A percentile compares a stretch with the other conserved stretches of the same genome.
Evolutionary conservation across 2,329 filamentous ascomycete genomes (phyloP).

Genomic region (Macroventuria anomochaeta): DNA sequence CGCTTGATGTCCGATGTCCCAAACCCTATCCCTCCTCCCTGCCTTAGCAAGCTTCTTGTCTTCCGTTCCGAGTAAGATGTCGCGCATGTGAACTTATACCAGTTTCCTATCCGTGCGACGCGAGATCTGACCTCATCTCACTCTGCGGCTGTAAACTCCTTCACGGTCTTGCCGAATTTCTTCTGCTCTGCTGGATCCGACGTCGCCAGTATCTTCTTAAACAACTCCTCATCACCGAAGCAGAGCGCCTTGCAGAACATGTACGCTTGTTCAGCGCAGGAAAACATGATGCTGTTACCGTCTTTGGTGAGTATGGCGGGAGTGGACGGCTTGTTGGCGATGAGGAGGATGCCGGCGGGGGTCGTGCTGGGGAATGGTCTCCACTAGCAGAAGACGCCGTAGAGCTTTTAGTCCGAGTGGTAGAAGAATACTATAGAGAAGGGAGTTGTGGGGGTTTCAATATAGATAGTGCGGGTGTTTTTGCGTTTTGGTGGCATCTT

Average conservation of each 20-base stretch:
- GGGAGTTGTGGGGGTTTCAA: background rate
- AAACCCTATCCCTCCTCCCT: conserved; percentile 39
- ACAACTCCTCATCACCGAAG: background rate
- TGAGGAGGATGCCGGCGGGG: conserved; percentile 21
- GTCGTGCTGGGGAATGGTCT: conserved; percentile 56
- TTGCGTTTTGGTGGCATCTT: conserved; percentile 1
- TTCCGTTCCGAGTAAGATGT: background rate
- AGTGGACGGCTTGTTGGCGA: background rate
- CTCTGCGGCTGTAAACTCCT: background rate
- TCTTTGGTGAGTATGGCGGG: background rate
- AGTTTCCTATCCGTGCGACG: background rate
- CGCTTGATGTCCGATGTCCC: conserved; percentile 22
- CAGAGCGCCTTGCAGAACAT: background rate
- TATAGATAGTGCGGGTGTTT: background rate
- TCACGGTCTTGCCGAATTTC: background rate
- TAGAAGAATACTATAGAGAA: conserved; percentile 28
- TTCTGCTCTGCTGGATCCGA: background rate
- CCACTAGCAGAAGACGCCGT: conserved; percentile 63
- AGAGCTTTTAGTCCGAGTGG: conserved; percentile 44
- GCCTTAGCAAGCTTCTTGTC: conserved; percentile 61
- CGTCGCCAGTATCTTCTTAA: background rate
- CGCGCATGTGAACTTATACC: background rate
- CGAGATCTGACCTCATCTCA: background rate
- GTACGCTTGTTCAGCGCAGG: background rate
- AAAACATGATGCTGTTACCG: background rate